phyloP scores from a whole-genome alignment of 306 rosid genomes.

The Astragalus membranaceus region DNA sequence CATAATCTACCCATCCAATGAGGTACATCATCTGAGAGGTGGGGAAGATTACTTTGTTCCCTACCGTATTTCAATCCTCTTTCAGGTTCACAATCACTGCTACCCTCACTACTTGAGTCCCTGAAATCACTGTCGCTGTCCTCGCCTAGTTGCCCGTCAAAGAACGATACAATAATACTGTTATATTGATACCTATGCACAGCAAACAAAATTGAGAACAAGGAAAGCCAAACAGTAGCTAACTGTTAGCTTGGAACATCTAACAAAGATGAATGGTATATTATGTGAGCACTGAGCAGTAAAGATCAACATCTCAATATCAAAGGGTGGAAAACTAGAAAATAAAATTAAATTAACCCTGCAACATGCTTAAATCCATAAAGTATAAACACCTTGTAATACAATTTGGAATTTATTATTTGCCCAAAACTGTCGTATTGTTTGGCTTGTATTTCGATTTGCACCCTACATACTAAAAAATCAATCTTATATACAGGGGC shows the following conservation, averaged over 20 bases:
- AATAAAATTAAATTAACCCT: neutral
- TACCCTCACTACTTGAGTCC: slow-evolving; percentile 88
- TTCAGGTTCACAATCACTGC: slow-evolving; percentile 69
- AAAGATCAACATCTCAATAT: neutral
- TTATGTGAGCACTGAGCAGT: neutral
- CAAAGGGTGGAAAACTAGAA: neutral
- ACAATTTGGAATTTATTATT: neutral
- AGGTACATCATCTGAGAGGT: slow-evolving; percentile 33
- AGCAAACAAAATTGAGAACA: neutral
- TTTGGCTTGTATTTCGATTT: neutral
- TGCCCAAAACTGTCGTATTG: neutral
- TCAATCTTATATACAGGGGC: neutral
- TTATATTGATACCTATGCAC: neutral
- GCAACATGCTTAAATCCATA: neutral
- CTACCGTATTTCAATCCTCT: slow-evolving; percentile 35
- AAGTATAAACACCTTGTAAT: neutral
- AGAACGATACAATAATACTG: slow-evolving; percentile 10
- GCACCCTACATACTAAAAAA: neutral
- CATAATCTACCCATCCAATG: slow-evolving; percentile 48
- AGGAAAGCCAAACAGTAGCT: neutral
- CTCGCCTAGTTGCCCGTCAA: slow-evolving; percentile 59
- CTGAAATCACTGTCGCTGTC: slow-evolving; percentile 83
- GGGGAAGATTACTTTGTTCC: slow-evolving; percentile 43
- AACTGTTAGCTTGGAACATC: neutral
- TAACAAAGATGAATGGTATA: neutral